A percentile compares a stretch with the other conserved stretches of the same genome.
phyloP scores from a whole-genome alignment of 2,329 filamentous ascomycete genomes.

The Fusarium globosum region DNA sequence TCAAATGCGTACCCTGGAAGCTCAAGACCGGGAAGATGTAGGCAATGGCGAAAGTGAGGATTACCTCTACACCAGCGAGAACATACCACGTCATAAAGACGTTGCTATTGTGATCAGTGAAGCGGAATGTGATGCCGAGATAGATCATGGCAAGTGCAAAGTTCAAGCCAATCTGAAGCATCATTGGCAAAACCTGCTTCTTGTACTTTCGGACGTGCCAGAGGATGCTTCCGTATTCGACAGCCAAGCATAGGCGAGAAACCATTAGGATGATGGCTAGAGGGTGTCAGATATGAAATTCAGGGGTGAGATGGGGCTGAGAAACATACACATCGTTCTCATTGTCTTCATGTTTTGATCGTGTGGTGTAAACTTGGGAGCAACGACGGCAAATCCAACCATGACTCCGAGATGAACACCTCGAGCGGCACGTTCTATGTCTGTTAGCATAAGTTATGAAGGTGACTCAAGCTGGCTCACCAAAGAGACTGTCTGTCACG shows the following conservation, averaged over 20 bases:
- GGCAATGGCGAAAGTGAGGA: constrained; percentile 63
- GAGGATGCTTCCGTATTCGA: constrained; percentile 64
- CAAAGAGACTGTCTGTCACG: constrained; percentile 71
- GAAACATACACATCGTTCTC: constrained; percentile 53
- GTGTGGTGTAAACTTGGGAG: constrained; percentile 56
- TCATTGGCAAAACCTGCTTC: constrained; percentile 50
- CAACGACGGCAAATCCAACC: constrained; percentile 72
- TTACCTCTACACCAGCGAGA: constrained; percentile 63
- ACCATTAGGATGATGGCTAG: constrained; percentile 60
- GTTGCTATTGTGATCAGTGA: constrained; percentile 48
- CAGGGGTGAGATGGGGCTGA: too few relatives aligned
- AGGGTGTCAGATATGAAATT: not conserved
- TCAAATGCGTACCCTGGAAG: constrained; percentile 71
- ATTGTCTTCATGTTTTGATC: constrained; percentile 53
- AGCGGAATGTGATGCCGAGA: constrained; percentile 55
- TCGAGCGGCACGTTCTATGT: constrained; percentile 63
- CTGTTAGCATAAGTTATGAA: not conserved
- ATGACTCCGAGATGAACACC: constrained; percentile 71
- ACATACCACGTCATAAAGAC: constrained; percentile 63
- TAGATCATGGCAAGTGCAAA: constrained; percentile 53
- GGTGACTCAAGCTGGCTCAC: constrained; percentile 19
- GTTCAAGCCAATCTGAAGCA: constrained; percentile 52
- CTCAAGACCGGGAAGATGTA: constrained; percentile 66
- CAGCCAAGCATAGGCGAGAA: constrained; percentile 63
- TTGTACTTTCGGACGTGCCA: constrained; percentile 57